A percentile compares a stretch with the other conserved stretches of the same genome.
Conservation (phyloP, 164 flowering plant species). For the Berberis thunbergii region DNA sequence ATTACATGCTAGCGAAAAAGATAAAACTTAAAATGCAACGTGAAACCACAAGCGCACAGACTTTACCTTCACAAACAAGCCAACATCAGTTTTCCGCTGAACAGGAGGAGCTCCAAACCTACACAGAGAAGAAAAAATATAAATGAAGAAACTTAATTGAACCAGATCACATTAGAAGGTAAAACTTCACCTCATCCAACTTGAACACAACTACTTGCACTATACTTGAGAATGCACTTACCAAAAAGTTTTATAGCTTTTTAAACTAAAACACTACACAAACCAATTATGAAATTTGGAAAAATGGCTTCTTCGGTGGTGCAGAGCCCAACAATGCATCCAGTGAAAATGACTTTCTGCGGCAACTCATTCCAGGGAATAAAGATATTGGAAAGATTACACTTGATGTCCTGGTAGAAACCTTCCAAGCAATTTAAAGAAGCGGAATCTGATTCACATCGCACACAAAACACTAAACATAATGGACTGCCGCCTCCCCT, state of each 20-base stretch:
- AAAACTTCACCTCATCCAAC: background rate
- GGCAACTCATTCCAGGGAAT: background rate
- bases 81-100: slow-evolving; percentile 32
- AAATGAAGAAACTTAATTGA: slow-evolving; percentile 2
- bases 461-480: no score
- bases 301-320: background rate
- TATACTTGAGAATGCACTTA: slow-evolving; percentile 11
- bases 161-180: background rate
- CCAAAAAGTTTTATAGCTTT: slow-evolving; percentile 7
- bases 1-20: no score
- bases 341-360: background rate
- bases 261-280: slow-evolving; percentile 21
- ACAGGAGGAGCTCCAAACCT: slow-evolving; percentile 30
- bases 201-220: background rate
- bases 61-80: slow-evolving; percentile 38
- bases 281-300: background rate
- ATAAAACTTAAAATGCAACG: no score
- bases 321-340: background rate
- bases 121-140: slow-evolving; percentile 24
- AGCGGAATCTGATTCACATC: no score
- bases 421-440: no score
- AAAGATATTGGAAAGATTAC: no score
- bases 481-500: background rate
- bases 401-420: no score
- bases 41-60: no score